These are phyloP conservation scores for Aspergillus nidulans DNA, from an alignment of 495 filamentous ascomycete species.

Conservation along the genomic window DNA sequence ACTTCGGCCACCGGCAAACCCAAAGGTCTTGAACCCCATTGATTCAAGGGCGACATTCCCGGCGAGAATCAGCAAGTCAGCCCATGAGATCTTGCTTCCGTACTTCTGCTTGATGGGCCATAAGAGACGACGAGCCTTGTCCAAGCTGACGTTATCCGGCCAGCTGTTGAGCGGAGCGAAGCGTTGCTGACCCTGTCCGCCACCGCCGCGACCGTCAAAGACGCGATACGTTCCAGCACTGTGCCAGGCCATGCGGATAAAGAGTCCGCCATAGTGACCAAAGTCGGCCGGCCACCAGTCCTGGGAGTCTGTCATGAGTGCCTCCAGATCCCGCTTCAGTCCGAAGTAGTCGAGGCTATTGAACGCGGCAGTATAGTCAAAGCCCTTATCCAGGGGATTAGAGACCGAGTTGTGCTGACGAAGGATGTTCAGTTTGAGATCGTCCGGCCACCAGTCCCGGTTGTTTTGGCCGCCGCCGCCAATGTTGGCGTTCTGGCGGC, in stretches of 20 bases:
- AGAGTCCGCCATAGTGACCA: constrained; percentile 71
- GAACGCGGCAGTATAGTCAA: constrained; percentile 66
- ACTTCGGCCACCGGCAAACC: constrained; percentile 63
- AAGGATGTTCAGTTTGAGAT: constrained; percentile 62
- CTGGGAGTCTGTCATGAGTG: constrained; percentile 70
- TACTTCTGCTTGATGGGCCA: constrained; percentile 83
- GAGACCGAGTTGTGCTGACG: constrained; percentile 61
- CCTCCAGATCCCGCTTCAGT: constrained; percentile 63
- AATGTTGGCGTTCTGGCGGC: constrained; percentile 39
- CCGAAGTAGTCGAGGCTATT: constrained; percentile 65
- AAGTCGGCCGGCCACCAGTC: constrained; percentile 76
- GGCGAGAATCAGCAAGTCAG: constrained; percentile 62
- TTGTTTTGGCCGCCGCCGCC: constrained; percentile 60
- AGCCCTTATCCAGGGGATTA: constrained; percentile 56
- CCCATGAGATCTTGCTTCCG: constrained; percentile 75
- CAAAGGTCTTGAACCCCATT: constrained; percentile 70
- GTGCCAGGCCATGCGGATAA: constrained; percentile 76
- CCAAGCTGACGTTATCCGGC: constrained; percentile 71
- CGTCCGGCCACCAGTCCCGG: constrained; percentile 65
- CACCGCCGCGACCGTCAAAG: constrained; percentile 66
- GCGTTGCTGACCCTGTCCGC: constrained; percentile 66
- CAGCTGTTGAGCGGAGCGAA: constrained; percentile 76
- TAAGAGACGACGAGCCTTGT: constrained; percentile 71
- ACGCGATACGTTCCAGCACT: constrained; percentile 70
- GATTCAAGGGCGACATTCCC: constrained; percentile 72